Percentiles rank a stretch among this genome's conserved stretches.
Conservation (phyloP, 768 basidiomycete genomes). For the Mycena vitilis region DNA sequence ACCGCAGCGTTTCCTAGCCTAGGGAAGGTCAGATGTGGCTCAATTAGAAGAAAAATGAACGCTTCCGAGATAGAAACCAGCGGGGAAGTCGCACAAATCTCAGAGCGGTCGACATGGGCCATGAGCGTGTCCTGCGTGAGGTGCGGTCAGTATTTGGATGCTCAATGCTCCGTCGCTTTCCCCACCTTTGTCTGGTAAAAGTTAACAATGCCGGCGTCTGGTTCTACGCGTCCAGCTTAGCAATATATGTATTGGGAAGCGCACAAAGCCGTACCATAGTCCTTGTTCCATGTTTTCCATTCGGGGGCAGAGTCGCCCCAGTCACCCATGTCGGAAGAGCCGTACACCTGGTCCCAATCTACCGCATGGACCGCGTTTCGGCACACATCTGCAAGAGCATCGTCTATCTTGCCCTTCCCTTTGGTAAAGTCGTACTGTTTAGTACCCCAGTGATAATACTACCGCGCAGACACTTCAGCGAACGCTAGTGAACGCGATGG, state of each 20-base stretch:
- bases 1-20: conserved; percentile 91
- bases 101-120: conserved; percentile 97
- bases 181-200: conserved; percentile 86
- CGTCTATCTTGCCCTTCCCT: conserved; percentile 72
- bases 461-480: conserved; percentile 4
- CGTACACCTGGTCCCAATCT: conserved; percentile 78
- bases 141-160: conserved; percentile 3
- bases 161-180: neutral
- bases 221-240: conserved; percentile 60
- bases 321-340: conserved; percentile 44
- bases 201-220: conserved; percentile 97
- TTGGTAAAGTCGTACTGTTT: conserved; percentile 93
- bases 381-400: conserved; percentile 68
- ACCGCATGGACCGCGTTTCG: conserved; percentile 69
- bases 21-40: conserved; percentile 2
- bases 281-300: conserved; percentile 81
- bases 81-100: conserved; percentile 91
- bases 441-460: conserved; percentile 94
- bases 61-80: conserved; percentile 93
- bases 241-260: conserved; percentile 12
- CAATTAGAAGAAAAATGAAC: conserved; percentile 11
- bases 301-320: conserved; percentile 69
- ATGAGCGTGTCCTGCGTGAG: conserved; percentile 85
- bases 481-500: neutral
- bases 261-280: conserved; percentile 70